Conservation (phyloP, 139 green algal species). For the Picochlorum sp. region DNA sequence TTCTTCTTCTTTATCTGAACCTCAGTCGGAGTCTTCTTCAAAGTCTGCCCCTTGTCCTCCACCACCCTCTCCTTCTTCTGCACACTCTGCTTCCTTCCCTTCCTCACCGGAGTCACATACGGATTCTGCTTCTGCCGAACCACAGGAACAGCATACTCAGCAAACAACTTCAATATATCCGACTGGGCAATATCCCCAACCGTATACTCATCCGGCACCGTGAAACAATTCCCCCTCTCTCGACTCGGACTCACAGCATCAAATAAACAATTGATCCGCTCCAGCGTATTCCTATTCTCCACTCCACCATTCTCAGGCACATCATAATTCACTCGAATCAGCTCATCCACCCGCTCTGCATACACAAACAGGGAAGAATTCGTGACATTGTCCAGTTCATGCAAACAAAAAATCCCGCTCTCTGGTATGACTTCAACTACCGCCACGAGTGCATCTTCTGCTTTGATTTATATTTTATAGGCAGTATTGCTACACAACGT, state of each 20-base stretch:
- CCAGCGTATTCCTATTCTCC: neutral
- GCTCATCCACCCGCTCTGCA: constrained; percentile 5
- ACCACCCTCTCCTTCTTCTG: neutral
- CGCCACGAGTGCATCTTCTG: too few species aligned
- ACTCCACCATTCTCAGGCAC: neutral
- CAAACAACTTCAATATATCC: neutral
- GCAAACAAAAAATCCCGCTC: too few species aligned
- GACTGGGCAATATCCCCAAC: neutral
- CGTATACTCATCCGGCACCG: constrained; percentile 3
- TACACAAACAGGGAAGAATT: too few species aligned
- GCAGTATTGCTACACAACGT: neutral
- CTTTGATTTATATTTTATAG: too few species aligned
- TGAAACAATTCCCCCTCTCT: constrained; percentile 7
- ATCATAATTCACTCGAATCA: neutral
- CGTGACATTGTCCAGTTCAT: too few species aligned
- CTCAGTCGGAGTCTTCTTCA: neutral
- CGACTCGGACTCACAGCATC: neutral
- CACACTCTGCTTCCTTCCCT: neutral
- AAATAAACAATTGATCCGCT: constrained; percentile 4
- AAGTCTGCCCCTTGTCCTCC: neutral
- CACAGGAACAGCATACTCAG: constrained; percentile 8
- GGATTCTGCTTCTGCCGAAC: neutral
- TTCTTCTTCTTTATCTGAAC: neutral
- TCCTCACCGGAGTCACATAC: constrained; percentile 2
- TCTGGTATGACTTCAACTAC: too few species aligned